Conservation (phyloP, 139 green algal species). For the Chlamydomonas incerta region DNA sequence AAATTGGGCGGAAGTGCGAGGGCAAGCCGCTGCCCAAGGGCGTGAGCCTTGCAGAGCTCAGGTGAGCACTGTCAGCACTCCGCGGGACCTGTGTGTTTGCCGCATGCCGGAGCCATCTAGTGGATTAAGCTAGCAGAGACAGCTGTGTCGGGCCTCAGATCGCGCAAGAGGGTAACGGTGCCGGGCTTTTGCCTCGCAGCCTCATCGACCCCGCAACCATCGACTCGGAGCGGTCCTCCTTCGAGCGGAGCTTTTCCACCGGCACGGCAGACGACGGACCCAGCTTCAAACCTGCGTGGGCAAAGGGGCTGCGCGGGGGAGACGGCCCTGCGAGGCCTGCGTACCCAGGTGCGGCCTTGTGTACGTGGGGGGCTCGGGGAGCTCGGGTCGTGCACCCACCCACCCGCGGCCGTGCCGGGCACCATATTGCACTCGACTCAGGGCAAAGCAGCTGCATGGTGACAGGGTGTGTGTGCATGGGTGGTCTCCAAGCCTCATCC, state of each 20-base stretch:
- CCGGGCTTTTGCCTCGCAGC: background rate
- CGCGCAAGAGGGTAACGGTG: too few relatives aligned
- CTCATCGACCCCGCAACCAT: conserved; percentile 38
- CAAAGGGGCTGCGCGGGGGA: background rate
- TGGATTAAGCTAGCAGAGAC: background rate
- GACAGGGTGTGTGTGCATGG: too few relatives aligned
- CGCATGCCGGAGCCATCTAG: background rate
- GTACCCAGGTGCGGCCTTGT: conserved; percentile 12
- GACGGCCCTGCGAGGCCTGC: background rate
- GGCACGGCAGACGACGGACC: conserved; percentile 10
- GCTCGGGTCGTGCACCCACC: too few relatives aligned
- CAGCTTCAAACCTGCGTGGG: conserved; percentile 39
- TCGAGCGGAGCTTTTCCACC: conserved; percentile 4
- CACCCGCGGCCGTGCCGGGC: too few relatives aligned
- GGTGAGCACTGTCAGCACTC: background rate
- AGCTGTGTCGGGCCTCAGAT: background rate
- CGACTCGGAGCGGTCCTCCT: background rate
- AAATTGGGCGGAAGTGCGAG: conserved; percentile 18
- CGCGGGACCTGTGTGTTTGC: background rate
- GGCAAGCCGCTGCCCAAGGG: conserved; percentile 23
- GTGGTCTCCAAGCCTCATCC: too few relatives aligned
- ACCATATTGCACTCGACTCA: too few relatives aligned
- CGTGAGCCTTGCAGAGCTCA: conserved; percentile 29
- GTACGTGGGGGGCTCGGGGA: too few relatives aligned
- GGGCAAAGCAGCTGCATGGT: too few relatives aligned